These are phyloP conservation scores for Paspalum vaginatum DNA, from an alignment of 176 grass and related monocot species.

Conservation along the genomic window DNA sequence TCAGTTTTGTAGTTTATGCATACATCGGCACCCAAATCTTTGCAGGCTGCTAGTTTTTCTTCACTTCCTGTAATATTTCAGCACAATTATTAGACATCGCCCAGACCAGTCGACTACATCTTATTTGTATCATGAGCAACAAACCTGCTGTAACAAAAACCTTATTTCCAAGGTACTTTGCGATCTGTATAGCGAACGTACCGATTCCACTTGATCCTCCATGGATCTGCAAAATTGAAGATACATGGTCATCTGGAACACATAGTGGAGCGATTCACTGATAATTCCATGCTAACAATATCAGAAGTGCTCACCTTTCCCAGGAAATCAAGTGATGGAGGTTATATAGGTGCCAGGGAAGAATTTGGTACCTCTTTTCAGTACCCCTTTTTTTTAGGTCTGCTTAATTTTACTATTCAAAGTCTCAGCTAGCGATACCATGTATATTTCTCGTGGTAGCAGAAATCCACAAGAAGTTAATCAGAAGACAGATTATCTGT, in stretches of 20 bases:
- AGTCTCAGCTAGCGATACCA: neutral
- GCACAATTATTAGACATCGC: constrained; percentile 9
- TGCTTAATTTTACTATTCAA: neutral
- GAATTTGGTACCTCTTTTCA: neutral
- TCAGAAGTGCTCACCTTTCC: neutral
- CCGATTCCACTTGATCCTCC: constrained; percentile 96
- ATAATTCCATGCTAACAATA: neutral
- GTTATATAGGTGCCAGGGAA: neutral
- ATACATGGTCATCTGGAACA: neutral
- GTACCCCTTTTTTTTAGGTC: neutral
- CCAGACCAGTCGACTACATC: neutral
- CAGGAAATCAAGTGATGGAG: too few species aligned
- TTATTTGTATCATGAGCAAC: neutral
- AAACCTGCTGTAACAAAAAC: constrained; percentile 86
- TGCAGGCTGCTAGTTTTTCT: constrained; percentile 82
- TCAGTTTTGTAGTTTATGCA: constrained; percentile 95
- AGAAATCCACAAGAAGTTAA: neutral
- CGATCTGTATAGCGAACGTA: constrained; percentile 87
- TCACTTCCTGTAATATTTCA: constrained; percentile 51
- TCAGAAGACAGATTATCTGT: neutral
- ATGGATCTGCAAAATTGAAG: constrained; percentile 63
- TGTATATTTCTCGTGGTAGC: neutral
- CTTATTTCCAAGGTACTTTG: constrained; percentile 74
- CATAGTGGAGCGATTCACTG: neutral
- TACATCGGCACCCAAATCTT: constrained; percentile 74